Percentiles rank a stretch among this genome's conserved stretches.
These are phyloP conservation scores for Silene conica DNA, from an alignment of 148 eudicot species.

Conservation along the genomic window DNA sequence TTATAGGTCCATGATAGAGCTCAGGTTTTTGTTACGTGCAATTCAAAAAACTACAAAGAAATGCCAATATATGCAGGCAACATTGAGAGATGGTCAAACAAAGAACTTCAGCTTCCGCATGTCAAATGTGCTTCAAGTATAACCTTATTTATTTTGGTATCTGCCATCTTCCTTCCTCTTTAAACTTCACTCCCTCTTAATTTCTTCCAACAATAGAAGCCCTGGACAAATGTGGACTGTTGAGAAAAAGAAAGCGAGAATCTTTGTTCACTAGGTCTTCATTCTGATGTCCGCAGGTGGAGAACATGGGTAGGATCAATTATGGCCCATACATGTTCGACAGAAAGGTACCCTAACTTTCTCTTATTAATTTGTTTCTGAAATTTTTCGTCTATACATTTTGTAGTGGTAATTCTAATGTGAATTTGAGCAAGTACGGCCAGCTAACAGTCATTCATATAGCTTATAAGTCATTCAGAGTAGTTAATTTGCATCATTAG, in stretches of 20 bases:
- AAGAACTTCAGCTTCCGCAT: conserved; percentile 56
- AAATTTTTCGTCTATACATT: background rate
- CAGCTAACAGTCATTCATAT: background rate
- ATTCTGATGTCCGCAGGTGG: conserved; percentile 51
- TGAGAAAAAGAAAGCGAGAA: background rate
- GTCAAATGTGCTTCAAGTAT: conserved; percentile 43
- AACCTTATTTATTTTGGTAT: conserved; percentile 69
- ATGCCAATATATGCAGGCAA: conserved; percentile 57
- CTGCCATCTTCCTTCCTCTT: conserved; percentile 3
- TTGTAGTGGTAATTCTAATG: background rate
- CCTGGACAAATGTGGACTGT: background rate
- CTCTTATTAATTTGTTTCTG: background rate
- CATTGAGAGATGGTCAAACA: conserved; percentile 76
- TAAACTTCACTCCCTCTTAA: background rate
- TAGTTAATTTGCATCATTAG: background rate
- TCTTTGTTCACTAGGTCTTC: background rate
- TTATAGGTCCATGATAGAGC: conserved; percentile 91
- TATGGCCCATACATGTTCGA: conserved; percentile 78
- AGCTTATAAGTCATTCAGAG: no score
- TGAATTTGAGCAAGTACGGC: background rate
- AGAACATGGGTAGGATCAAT: conserved; percentile 93
- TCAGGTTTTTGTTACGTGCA: conserved; percentile 73
- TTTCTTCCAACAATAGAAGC: background rate
- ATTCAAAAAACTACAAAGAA: conserved; percentile 35
- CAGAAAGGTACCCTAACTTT: conserved; percentile 56